These are phyloP conservation scores for Graphiopsis chlorocephala DNA, from an alignment of 2,329 filamentous ascomycete species.

Conservation along the genomic window DNA sequence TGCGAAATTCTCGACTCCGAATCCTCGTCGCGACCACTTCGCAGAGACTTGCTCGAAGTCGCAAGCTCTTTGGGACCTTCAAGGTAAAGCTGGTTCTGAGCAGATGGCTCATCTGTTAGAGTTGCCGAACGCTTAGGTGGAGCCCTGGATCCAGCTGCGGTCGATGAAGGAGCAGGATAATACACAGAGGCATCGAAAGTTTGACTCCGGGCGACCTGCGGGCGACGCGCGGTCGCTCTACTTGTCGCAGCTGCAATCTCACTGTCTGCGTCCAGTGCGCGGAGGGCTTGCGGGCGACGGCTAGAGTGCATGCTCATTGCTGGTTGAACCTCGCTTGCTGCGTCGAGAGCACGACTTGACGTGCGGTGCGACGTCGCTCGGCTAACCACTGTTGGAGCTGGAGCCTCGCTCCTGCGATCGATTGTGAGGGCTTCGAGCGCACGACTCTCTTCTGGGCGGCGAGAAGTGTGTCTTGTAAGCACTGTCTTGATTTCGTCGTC, in stretches of 20 bases:
- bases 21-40: constrained; percentile 34
- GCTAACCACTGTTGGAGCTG: constrained; percentile 7
- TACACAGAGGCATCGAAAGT: constrained; percentile 28
- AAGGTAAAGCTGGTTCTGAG: constrained; percentile 2
- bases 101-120: not conserved
- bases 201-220: constrained; percentile 24
- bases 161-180: constrained; percentile 17
- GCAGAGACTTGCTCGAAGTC: constrained; percentile 11
- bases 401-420: constrained; percentile 20
- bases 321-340: constrained; percentile 15
- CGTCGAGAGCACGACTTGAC: constrained; percentile 15
- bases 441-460: constrained; percentile 17
- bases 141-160: not conserved
- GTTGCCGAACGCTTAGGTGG: constrained; percentile 9
- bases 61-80: constrained; percentile 6
- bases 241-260: constrained; percentile 26
- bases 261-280: constrained; percentile 21
- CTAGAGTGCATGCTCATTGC: constrained; percentile 23
- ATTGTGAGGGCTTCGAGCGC: not conserved
- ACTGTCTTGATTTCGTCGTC: constrained; percentile 23
- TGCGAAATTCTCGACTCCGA: constrained; percentile 13
- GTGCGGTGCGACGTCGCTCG: constrained; percentile 24
- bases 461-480: constrained; percentile 25
- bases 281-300: constrained; percentile 21
- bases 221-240: constrained; percentile 25